Conservation (phyloP, 2,329 filamentous ascomycete genomes). For the Fusarium graminum region DNA sequence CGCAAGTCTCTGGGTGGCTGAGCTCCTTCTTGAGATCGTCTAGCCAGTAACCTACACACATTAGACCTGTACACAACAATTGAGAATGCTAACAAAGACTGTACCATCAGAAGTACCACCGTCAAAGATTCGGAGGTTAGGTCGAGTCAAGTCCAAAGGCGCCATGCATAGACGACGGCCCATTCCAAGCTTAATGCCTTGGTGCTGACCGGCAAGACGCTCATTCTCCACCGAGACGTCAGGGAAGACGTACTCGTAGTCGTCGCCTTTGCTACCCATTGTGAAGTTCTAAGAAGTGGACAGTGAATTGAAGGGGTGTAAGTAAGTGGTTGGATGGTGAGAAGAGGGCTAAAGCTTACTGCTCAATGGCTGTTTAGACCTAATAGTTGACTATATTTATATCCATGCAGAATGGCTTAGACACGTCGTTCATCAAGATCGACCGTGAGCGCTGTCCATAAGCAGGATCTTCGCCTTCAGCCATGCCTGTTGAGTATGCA, state of each 20-base stretch:
- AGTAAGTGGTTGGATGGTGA: not conserved
- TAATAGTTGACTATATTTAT: too few species aligned
- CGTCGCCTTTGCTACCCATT: not conserved
- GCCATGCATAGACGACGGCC: constrained; percentile 2
- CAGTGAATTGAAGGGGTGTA: not conserved
- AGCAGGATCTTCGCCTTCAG: too few species aligned
- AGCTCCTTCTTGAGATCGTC: constrained; percentile 3
- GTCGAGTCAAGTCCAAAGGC: not conserved
- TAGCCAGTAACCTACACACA: not conserved
- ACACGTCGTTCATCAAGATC: too few species aligned
- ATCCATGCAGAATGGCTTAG: too few species aligned
- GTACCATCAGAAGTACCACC: constrained; percentile 1
- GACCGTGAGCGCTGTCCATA: too few species aligned
- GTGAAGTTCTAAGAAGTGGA: not conserved
- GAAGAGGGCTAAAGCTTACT: too few species aligned
- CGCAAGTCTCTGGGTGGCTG: not conserved
- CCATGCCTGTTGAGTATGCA: too few species aligned
- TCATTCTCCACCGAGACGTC: constrained; percentile 4
- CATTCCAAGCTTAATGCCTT: not conserved
- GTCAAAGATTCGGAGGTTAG: constrained; percentile 1
- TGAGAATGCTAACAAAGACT: not conserved
- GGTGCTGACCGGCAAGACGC: constrained; percentile 1
- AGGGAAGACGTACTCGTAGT: constrained; percentile 4
- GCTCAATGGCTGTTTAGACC: too few species aligned
- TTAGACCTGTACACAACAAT: not conserved